Conservation (phyloP, 768 basidiomycete genomes). For the Mycena galopus region DNA sequence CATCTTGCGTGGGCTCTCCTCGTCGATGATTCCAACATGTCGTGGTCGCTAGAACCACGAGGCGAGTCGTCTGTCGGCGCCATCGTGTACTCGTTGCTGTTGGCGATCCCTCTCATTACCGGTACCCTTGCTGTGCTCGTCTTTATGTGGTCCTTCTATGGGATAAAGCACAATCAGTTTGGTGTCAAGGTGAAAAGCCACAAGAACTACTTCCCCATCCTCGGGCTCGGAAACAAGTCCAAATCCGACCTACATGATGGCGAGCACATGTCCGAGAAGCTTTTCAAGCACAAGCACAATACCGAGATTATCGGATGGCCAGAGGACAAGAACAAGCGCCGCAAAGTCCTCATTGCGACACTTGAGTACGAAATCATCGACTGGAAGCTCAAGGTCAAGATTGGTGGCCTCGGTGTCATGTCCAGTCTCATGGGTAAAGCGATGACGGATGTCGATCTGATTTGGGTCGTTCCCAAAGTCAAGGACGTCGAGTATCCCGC, state of each 20-base stretch:
- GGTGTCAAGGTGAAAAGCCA: constrained; percentile 82
- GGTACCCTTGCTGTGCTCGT: constrained; percentile 84
- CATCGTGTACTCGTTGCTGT: constrained; percentile 88
- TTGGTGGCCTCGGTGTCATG: constrained; percentile 98
- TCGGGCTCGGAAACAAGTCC: constrained; percentile 78
- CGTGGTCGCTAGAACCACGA: constrained; percentile 85
- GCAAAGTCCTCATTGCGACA: constrained; percentile 92
- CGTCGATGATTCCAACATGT: constrained; percentile 82
- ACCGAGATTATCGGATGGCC: constrained; percentile 96
- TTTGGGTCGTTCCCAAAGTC: constrained; percentile 96
- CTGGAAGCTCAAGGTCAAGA: constrained; percentile 98
- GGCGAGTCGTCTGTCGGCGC: constrained; percentile 86
- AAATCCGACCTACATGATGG: constrained; percentile 78
- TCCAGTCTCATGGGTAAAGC: constrained; percentile 98
- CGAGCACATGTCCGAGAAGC: constrained; percentile 75
- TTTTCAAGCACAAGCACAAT: constrained; percentile 73
- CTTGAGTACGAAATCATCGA: constrained; percentile 97
- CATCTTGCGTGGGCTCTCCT: constrained; percentile 90
- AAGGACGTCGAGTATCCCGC: constrained; percentile 94
- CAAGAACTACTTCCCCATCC: constrained; percentile 90
- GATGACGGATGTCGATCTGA: constrained; percentile 95
- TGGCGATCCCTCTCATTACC: constrained; percentile 87
- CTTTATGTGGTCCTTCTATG: constrained; percentile 98
- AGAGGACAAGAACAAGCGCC: constrained; percentile 90
- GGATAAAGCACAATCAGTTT: constrained; percentile 94